Conservation (phyloP, 2,329 filamentous ascomycete genomes). For the Fusarium anthophilum region DNA sequence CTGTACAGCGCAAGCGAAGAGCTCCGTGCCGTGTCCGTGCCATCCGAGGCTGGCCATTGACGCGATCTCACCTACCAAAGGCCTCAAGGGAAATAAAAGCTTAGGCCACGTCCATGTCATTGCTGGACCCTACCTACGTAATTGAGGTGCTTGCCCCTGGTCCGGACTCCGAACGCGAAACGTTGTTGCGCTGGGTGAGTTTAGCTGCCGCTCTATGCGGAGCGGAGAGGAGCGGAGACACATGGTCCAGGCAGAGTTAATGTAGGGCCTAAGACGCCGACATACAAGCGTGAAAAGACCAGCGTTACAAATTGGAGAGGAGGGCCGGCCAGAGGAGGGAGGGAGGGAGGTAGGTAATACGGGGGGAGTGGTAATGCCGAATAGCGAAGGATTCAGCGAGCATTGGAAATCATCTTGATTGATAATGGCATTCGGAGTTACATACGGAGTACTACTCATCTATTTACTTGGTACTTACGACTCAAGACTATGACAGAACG, state of each 20-base stretch:
- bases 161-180: conserved; percentile 7
- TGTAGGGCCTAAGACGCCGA: conserved; percentile 17
- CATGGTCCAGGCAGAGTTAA: conserved; percentile 32
- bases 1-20: neutral
- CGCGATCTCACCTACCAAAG: conserved; percentile 18
- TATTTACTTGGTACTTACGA: neutral
- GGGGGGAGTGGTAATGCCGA: conserved; percentile 11
- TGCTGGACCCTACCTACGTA: conserved; percentile 37
- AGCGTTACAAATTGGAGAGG: neutral
- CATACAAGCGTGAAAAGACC: conserved; percentile 18
- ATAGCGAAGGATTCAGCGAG: conserved; percentile 3
- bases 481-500: neutral
- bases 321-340: neutral
- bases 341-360: neutral
- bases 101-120: conserved; percentile 15
- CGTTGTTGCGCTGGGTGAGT: conserved; percentile 3
- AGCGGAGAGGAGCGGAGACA: conserved; percentile 31
- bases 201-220: conserved; percentile 36
- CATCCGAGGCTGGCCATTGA: conserved; percentile 22
- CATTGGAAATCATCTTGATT: conserved; percentile 3
- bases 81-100: conserved; percentile 6
- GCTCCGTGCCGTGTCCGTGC: conserved; percentile 5
- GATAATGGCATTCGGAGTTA: neutral
- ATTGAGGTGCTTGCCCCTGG: conserved; percentile 17
- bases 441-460: neutral